phyloP scores from a whole-genome alignment of 1,284 basidiomycete species.

The Microbotryum lychnidis-dioicae region DNA sequence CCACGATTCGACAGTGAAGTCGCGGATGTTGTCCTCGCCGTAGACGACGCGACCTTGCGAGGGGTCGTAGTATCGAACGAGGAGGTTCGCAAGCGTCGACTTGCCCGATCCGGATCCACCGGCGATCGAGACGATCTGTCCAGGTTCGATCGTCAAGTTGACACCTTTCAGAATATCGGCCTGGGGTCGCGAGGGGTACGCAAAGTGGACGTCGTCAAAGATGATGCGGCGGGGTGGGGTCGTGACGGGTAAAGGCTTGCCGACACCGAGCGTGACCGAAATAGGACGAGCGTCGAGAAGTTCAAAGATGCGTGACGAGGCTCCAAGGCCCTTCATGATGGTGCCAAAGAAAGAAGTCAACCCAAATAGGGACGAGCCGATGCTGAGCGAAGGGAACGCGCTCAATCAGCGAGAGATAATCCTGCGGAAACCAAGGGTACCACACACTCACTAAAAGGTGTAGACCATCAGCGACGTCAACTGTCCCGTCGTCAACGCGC shows the following conservation, averaged over 20 bases:
- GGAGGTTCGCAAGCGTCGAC: conserved; percentile 77
- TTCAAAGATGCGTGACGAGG: conserved; percentile 85
- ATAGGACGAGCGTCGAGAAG: conserved; percentile 59
- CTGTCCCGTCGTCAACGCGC: conserved; percentile 76
- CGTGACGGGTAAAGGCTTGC: conserved; percentile 39
- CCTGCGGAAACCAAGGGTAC: neutral
- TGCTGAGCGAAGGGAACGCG: conserved; percentile 20
- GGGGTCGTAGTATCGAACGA: conserved; percentile 91
- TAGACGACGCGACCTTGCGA: conserved; percentile 70
- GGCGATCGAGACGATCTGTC: conserved; percentile 40
- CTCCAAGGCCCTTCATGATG: conserved; percentile 68
- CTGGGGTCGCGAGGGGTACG: conserved; percentile 72
- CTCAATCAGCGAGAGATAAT: conserved; percentile 35
- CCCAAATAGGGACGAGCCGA: conserved; percentile 38
- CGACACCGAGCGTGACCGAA: conserved; percentile 57
- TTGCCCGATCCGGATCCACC: conserved; percentile 49
- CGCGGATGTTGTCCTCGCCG: conserved; percentile 58
- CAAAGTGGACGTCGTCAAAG: conserved; percentile 66
- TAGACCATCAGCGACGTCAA: conserved; percentile 79
- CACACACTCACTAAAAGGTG: conserved; percentile 44
- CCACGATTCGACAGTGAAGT: conserved; percentile 77
- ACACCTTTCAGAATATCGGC: conserved; percentile 60
- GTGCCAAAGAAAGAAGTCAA: conserved; percentile 44
- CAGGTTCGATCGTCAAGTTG: conserved; percentile 60
- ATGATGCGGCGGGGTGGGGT: conserved; percentile 54